Evolutionary conservation across 2,329 filamentous ascomycete species (phyloP).

Genomic region (Chrysoporthe deuterocubensis): DNA sequence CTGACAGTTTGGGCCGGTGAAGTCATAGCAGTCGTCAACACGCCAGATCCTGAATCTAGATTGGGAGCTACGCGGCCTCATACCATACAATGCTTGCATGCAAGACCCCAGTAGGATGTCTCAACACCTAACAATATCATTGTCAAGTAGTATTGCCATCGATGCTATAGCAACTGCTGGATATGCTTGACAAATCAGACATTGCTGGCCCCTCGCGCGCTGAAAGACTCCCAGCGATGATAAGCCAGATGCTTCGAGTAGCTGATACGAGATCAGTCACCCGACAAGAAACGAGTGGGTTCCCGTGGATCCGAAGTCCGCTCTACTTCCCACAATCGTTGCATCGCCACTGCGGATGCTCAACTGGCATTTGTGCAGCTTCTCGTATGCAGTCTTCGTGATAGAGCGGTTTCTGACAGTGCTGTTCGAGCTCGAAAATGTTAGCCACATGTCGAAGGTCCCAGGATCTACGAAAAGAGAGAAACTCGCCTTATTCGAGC

Average conservation of each 20-base stretch:
- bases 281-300: background rate
- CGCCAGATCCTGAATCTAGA: background rate
- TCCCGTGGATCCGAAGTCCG: background rate
- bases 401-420: conserved; percentile 50
- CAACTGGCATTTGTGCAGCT: conserved; percentile 42
- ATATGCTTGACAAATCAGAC: background rate
- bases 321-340: conserved; percentile 41
- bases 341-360: conserved; percentile 47
- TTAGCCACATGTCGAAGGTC: conserved; percentile 17
- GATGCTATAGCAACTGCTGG: background rate
- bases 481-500: conserved; percentile 52
- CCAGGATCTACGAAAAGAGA: background rate
- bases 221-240: background rate
- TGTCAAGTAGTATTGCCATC: background rate
- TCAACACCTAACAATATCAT: background rate
- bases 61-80: background rate
- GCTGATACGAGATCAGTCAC: background rate
- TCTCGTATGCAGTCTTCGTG: conserved; percentile 52
- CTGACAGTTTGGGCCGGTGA: background rate
- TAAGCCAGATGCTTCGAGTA: background rate
- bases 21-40: background rate
- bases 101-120: background rate
- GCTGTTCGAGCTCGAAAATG: conserved; percentile 37
- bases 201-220: background rate
- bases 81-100: background rate